Base-by-base conservation (phyloP, 768 basidiomycete species). In the Rhizopogon vinicolor region DNA sequence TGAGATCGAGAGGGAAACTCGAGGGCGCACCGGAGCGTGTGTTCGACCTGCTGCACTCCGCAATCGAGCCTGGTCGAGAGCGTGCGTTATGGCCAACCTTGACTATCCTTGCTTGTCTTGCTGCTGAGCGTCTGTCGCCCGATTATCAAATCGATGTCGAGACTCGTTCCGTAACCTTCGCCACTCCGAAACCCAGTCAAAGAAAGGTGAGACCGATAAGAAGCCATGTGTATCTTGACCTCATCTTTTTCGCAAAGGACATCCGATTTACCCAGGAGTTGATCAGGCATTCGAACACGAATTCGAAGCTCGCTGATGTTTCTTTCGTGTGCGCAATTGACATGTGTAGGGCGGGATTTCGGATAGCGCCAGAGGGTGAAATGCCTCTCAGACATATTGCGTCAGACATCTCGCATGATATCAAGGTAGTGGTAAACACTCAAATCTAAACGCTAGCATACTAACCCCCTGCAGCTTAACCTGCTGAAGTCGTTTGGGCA, bases 11-110 rank as follows among this genome's bases (percentile, higher is more conserved):
- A 44, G 82, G 85, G 29, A 78, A 74, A 39, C 74, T 90, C 12
- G 94, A 96, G 56, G 91, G 89, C 42, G 84, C 85, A 0, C 87
- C 93, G 1, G 93, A 97, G 65, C 83, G 89, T 7, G 82, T 95
- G 3, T 96, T 93, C 63, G 94, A 97, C 68, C 68, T 88, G 16
- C 71, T 96, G 2, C 85, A 83, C 62, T 76, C 71, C 37, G 71
- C 80, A 14, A 76, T 73, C 14, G 71, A 71, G 66, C 52, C 71
- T 52, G 64, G 72, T 62, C 65, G 77, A 72, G 67, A 80, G 70
- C 58, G 83, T 70, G 77, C 81, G 41, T 70, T 91, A 43, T 94
- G 92, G 89, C 93, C 94, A 0, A 83, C 87, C 0, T 77, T 96
- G 58, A 82, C 87, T 0, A 81, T 87, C 35, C 76, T 96, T 10